These are phyloP conservation scores for Ustilago nuda DNA, from an alignment of 1,284 basidiomycete genomes.

Conservation along the genomic window DNA sequence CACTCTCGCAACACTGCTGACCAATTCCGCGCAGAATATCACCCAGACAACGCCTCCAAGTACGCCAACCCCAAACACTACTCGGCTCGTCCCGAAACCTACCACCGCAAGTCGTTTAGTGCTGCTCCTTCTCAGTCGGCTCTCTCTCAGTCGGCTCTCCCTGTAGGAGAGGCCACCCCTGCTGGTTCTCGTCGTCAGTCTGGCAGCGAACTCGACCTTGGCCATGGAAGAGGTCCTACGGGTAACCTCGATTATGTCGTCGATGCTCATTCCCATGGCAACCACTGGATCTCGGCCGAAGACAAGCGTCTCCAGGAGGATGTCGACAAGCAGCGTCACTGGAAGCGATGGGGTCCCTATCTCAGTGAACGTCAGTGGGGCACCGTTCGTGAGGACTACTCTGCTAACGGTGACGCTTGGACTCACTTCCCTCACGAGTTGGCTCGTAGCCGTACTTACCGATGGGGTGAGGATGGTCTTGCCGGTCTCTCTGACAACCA, in stretches of 20 bases:
- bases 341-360: conserved; percentile 99
- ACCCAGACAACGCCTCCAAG: conserved; percentile 51
- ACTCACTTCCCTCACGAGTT: conserved; percentile 96
- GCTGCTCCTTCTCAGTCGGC: conserved; percentile 20
- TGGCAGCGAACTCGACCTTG: conserved; percentile 44
- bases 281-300: conserved; percentile 62
- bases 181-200: conserved; percentile 39
- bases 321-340: conserved; percentile 79
- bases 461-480: conserved; percentile 98
- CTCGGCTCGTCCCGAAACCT: conserved; percentile 59
- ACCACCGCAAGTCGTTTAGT: conserved; percentile 58
- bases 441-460: conserved; percentile 90
- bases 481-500: conserved; percentile 97
- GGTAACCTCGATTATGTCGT: conserved; percentile 40
- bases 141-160: conserved; percentile 13
- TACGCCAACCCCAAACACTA: conserved; percentile 62
- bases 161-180: conserved; percentile 30
- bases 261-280: conserved; percentile 38
- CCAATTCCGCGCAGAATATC: conserved; percentile 50
- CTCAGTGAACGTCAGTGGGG: conserved; percentile 97
- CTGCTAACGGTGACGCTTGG: conserved; percentile 95
- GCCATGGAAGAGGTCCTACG: conserved; percentile 54
- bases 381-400: conserved; percentile 98
- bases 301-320: conserved; percentile 75
- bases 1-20: conserved; percentile 56